Evolutionary conservation across 805 yeast species (phyloP), one percentile per base, ranked within the genome.

Genomic region (Pichia occidentalis): DNA sequence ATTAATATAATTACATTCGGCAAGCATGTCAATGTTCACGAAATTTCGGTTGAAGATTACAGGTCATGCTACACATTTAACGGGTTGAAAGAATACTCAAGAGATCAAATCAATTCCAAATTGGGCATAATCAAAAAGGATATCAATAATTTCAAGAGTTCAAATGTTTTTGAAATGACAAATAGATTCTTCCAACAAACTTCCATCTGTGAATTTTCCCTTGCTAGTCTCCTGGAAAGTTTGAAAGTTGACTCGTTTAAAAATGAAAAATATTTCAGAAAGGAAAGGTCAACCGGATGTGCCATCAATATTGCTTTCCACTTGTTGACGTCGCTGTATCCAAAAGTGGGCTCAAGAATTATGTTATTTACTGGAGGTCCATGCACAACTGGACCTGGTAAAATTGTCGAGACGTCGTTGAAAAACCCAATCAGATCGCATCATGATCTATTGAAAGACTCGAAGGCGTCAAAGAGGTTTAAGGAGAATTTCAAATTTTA

Each of bases 391-490:
- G 85, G 85, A 1, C 81, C 82, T 2, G 86, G 85, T 2, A 51
- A 61, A 26, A 72, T 80, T 24, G 84, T 78, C 9, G 70, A 70
- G 7, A 59, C 67, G n/a, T 58, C 63, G 19, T 61, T 77, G 40
- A 77, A 73, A 48, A 80, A 75, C 40, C 80, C 85, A 6, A 61
- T 79, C 31, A 68, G 86, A 60, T 77, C 84, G 0, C 85, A 79
- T 52, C 73, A 74, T 51, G 81, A 77, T 52, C 69, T 79, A 28
- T 57, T 61, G 20, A 72, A 68, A 43, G 71, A 70, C 14, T 47
- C 64, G 12, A 31, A 45, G 7, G 65, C 53, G 22, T 60, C 65
- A 10, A 64, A 62, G 34, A 60, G 60, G n/a, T 64, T 62, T 38
- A 65, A 65, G 34, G 54, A 64, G 20, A 75, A 77, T 4, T 61